phyloP scores from a whole-genome alignment of 352 stramenopile genomes.

The Globisporangium heterothallicum region DNA sequence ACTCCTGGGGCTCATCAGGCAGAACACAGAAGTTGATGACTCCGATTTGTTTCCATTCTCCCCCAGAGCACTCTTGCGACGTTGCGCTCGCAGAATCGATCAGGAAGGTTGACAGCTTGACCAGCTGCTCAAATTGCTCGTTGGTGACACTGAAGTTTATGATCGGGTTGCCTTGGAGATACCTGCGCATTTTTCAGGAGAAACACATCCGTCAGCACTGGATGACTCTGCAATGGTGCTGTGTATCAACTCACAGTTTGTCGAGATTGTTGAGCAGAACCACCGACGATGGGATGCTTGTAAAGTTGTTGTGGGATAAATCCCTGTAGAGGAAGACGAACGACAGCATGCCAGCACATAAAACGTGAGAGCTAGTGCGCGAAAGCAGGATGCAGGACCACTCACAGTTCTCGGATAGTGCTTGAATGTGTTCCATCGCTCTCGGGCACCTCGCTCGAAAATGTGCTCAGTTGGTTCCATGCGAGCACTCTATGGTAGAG shows the following conservation, averaged over 20 bases:
- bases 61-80: not conserved
- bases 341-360: not conserved
- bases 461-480: not conserved
- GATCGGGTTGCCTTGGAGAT: conserved; percentile 1
- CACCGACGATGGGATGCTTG: not conserved
- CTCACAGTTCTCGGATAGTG: not conserved
- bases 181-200: not conserved
- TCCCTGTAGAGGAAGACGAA: not conserved
- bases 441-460: not conserved
- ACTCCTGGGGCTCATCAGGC: not conserved
- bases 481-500: not conserved
- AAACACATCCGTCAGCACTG: not conserved
- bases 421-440: not conserved
- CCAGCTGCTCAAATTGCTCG: conserved; percentile 1
- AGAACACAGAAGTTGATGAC: not conserved
- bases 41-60: not conserved
- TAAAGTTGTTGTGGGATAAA: conserved; percentile 3
- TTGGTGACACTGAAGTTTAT: conserved; percentile 2
- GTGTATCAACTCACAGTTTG: not conserved
- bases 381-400: not conserved
- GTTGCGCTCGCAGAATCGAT: not conserved
- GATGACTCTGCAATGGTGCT: too few species aligned
- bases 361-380: too few species aligned
- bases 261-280: not conserved
- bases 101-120: not conserved